A percentile compares a stretch with the other conserved stretches of the same genome.
Conservation (phyloP, 2,329 filamentous ascomycete genomes). For the Epichloe gansuensis region DNA sequence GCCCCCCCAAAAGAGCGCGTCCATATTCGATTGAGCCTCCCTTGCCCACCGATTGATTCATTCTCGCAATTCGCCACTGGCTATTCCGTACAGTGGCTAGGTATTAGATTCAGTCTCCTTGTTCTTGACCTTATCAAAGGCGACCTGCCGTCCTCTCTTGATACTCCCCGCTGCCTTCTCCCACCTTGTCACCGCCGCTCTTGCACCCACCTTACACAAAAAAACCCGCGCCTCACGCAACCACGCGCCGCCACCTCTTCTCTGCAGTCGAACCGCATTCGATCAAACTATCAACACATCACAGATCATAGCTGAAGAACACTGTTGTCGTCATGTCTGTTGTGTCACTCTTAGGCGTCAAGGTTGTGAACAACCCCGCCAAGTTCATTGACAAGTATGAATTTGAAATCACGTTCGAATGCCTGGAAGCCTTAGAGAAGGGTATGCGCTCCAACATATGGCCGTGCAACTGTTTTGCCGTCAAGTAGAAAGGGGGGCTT, state of each 20-base stretch:
- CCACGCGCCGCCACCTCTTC: neutral
- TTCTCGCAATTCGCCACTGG: neutral
- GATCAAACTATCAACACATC: neutral
- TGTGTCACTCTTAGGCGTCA: conserved; percentile 88
- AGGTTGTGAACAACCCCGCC: conserved; percentile 94
- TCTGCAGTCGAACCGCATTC: neutral
- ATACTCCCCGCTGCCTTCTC: conserved; percentile 3
- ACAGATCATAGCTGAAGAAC: neutral
- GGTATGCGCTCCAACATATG: conserved; percentile 36
- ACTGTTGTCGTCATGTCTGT: conserved; percentile 60
- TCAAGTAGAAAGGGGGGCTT: neutral
- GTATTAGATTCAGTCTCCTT: neutral
- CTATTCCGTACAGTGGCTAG: neutral
- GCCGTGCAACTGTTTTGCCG: too few relatives aligned
- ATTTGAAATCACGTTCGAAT: conserved; percentile 98
- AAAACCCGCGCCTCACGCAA: neutral
- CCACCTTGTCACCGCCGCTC: conserved; percentile 3
- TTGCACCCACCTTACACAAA: conserved; percentile 2
- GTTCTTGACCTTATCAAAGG: neutral
- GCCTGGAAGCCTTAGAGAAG: conserved; percentile 86
- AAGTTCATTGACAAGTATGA: conserved; percentile 86
- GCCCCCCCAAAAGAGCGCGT: conserved; percentile 1
- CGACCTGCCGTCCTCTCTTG: neutral
- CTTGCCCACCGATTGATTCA: neutral
- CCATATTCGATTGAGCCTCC: neutral